Base-by-base conservation (phyloP, 345 rosid species). In the Bruguiera parviflora region DNA sequence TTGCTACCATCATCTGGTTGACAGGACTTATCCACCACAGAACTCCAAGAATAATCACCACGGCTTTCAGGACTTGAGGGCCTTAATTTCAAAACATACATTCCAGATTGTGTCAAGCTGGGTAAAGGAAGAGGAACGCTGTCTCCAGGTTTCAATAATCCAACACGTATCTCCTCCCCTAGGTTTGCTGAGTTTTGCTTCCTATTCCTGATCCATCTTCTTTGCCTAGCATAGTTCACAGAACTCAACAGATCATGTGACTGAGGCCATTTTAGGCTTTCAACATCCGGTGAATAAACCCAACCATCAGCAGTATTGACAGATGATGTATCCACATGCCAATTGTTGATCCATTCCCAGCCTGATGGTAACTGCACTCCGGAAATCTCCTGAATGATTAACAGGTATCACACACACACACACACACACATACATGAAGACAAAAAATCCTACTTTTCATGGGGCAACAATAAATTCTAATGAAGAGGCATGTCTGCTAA, bases 31-130 rank as follows among this genome's bases (percentile, higher is more conserved):
- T 84, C 79, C 69, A 82, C 93, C 53, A 87, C 88, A 65, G 83
- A 82, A 86, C 96, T 95, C 99, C 99, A 95, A 71, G 89, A 83
- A 82, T 81, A 92, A 67, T 86, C 89, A 74, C 68, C 81, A 61
- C 80, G 69, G 67, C 65, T 66, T 77, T 66, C 79, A 64, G 67
- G 49, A 64, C 69, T 68, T 63, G 76, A 83, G 65, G 97, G 96
- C 74, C 90, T 85, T 71, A 95, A 71, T 62, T 81, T 83, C 77
- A 95, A 77, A 51, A 84, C 78, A 85, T 81, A 87, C 52, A 79
- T 63, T 72, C 87, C 89, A 33, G 84, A 75, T 58, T 83, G 96
- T 47, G 83, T 65, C 85, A 87, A 79, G 73, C 86, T 88, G 62
- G 84, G 64, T 69, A 90, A 78, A 52, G 97, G 96, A 78, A 95